These are phyloP conservation scores for Prunus yedoensis DNA, from an alignment of 331 rosid species.

Conservation along the genomic window DNA sequence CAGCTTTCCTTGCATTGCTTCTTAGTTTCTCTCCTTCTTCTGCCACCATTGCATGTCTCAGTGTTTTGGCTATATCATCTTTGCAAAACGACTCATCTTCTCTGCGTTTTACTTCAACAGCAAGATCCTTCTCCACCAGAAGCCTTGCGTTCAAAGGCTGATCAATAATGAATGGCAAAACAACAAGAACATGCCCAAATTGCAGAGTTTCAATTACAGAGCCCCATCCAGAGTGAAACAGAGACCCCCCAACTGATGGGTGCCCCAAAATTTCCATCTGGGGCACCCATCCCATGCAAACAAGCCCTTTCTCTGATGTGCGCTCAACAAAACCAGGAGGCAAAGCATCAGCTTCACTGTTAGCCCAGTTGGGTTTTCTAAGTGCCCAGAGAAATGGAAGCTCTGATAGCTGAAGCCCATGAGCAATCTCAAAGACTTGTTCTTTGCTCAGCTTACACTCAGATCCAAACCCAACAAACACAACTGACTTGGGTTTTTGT, in stretches of 20 bases:
- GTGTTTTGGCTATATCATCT: constrained; percentile 36
- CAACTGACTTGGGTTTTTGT: constrained; percentile 33
- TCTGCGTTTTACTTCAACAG: constrained; percentile 26
- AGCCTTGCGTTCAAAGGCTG: constrained; percentile 46
- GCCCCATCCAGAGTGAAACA: constrained; percentile 47
- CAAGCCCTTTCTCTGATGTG: constrained; percentile 31
- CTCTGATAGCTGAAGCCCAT: constrained; percentile 32
- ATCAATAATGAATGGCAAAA: constrained; percentile 33
- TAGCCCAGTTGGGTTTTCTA: constrained; percentile 19
- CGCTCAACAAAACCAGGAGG: constrained; percentile 31
- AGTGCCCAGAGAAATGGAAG: constrained; percentile 26
- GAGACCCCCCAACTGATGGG: constrained; percentile 36
- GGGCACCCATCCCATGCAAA: constrained; percentile 33
- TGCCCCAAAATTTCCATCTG: constrained; percentile 41
- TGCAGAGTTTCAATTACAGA: constrained; percentile 39
- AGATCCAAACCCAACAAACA: constrained; percentile 42
- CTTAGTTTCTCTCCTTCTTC: constrained; percentile 40
- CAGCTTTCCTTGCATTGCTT: constrained; percentile 28
- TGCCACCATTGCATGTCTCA: constrained; percentile 32
- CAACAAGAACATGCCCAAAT: constrained; percentile 37
- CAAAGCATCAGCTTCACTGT: constrained; percentile 23
- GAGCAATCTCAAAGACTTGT: constrained; percentile 37
- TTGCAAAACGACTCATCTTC: constrained; percentile 37
- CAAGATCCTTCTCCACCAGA: constrained; percentile 39
- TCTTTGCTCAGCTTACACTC: constrained; percentile 32